Evolutionary conservation across 495 filamentous ascomycete genomes (phyloP), one percentile per base, ranked within the genome.

Genomic region (Neurospora sp.): DNA sequence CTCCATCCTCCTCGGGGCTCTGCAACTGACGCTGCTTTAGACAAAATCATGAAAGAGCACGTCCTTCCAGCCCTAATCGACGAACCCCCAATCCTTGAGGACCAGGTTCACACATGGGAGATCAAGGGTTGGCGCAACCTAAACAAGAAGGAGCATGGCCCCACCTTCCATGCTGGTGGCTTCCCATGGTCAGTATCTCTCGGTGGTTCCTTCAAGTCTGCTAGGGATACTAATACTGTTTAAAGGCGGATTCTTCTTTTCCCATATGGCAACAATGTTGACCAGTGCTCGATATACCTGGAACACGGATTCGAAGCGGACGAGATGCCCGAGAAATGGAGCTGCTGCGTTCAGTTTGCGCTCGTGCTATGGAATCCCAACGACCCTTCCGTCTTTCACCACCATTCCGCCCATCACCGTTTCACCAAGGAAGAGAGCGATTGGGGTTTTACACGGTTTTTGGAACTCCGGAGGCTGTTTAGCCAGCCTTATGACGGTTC

Each of bases 381-480:
- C 75, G 93, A 97, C 75, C 94, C 96, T 8, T 87, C 89, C 38
- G 88, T 97, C 73, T 91, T 90, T 78, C 83, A 87, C 44, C 86
- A 89, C 69, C 94, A 88, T 72, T 82, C 85, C 6, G 90, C 90
- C 5, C 93, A 93, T 73, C 96, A 99, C 78, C 91, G 96, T 71
- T 99, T 97, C 79, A 97, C 92, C 12, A 91, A 90, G 48, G 95
- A 98, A 27, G 96, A 99, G 83, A 93, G 93, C n/a, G 96, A 99
- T 77, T 99, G 96, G 96, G 96, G 96, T 1, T 99, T 99, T 78
- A 98, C 96, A 5, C 83, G 94, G 71, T 99, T 98, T 79, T 89
- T 91, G 27, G 94, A 98, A 77, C 83, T 96, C 69, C 88, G 93
- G 39, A 91, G 89, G 77, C 89, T 98, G 77, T 97, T 97, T 79